These are phyloP conservation scores for Phyllosticta citriasiana DNA, from an alignment of 2,329 filamentous ascomycete genomes.

Conservation along the genomic window DNA sequence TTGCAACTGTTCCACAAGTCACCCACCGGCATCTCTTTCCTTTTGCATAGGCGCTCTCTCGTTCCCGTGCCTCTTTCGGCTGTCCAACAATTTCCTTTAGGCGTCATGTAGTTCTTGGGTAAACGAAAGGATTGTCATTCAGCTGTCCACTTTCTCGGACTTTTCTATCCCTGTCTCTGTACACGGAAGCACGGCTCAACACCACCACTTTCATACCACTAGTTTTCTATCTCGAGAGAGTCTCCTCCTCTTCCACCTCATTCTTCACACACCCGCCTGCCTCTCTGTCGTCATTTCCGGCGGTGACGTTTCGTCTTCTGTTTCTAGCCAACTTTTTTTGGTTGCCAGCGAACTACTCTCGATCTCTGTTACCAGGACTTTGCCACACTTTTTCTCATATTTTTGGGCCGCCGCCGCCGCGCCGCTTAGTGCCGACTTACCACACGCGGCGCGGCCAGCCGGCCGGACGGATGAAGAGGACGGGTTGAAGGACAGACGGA, in stretches of 20 bases:
- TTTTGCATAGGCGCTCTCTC: slow-evolving; percentile 6
- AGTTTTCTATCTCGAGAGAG: not conserved
- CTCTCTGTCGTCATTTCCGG: too few species aligned
- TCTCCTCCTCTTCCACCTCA: too few species aligned
- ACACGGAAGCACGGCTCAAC: not conserved
- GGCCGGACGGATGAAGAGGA: too few species aligned
- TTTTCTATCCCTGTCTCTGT: not conserved
- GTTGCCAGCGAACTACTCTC: not conserved
- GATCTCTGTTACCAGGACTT: not conserved
- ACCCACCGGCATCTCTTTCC: slow-evolving; percentile 6
- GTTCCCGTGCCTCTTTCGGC: not conserved
- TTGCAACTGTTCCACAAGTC: slow-evolving; percentile 1
- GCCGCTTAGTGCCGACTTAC: too few species aligned
- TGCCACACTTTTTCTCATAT: not conserved
- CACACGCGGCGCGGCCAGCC: too few species aligned
- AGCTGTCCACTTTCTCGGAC: too few species aligned
- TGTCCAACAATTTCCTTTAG: not conserved
- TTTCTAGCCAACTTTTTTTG: not conserved
- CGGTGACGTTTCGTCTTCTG: too few species aligned
- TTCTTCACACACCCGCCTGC: too few species aligned
- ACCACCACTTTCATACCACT: not conserved
- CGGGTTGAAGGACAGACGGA: not conserved
- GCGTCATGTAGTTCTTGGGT: slow-evolving; percentile 3
- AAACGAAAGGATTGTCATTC: slow-evolving; percentile 1
- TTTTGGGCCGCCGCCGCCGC: not conserved